Conservation (phyloP, 164 flowering plant genomes). For the Saururus chinensis region DNA sequence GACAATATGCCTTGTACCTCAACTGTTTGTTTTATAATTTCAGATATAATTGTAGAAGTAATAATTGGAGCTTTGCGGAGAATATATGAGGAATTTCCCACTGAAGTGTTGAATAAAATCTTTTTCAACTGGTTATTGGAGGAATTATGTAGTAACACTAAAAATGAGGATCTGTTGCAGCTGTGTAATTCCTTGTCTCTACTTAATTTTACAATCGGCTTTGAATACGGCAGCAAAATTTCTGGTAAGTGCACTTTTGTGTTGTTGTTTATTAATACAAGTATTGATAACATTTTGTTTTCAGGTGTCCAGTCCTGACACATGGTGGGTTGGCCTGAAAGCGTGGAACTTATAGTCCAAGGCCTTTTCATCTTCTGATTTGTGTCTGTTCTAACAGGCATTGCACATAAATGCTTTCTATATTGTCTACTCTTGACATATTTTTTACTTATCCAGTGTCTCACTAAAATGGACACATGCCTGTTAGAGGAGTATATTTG, state of each 20-base stretch:
- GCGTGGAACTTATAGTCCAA: no score
- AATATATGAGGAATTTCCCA: slow-evolving; percentile 37
- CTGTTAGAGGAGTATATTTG: no score
- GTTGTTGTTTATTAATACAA: no score
- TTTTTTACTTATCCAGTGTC: no score
- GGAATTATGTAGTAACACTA: slow-evolving; percentile 23
- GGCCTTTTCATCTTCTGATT: no score
- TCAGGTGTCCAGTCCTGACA: no score
- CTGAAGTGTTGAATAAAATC: slow-evolving; percentile 38
- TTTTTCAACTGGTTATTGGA: slow-evolving; percentile 42
- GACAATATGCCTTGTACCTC: neutral
- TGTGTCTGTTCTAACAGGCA: no score
- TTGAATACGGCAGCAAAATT: slow-evolving; percentile 24
- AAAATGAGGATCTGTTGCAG: slow-evolving; percentile 20
- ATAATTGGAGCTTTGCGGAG: slow-evolving; percentile 35
- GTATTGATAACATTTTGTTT: no score
- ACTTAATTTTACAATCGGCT: slow-evolving; percentile 35
- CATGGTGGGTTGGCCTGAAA: no score
- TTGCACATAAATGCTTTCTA: no score
- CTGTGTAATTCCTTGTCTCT: slow-evolving; percentile 42
- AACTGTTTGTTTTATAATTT: slow-evolving; percentile 30
- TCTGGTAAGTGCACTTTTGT: slow-evolving; percentile 39
- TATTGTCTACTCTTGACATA: no score
- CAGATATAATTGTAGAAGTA: slow-evolving; percentile 55
- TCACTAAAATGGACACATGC: no score